Evolutionary conservation across 2,329 filamentous ascomycete species (phyloP).

Genomic region (Fusarium oligoseptatum): DNA sequence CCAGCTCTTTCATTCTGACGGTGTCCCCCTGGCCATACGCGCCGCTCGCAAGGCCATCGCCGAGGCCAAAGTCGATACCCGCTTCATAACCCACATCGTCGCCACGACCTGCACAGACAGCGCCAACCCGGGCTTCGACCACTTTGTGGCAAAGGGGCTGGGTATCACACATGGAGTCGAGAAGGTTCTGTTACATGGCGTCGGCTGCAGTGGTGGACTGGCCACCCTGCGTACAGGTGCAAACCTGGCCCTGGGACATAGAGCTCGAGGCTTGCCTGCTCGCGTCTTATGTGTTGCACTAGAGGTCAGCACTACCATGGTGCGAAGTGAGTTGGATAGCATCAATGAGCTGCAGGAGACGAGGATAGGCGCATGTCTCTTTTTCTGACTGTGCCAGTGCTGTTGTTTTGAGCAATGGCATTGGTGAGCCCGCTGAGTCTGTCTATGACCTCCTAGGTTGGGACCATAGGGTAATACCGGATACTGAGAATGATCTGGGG

Average conservation of each 20-base stretch:
- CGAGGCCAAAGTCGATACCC: conserved; percentile 64
- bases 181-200: conserved; percentile 74
- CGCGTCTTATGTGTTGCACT: conserved; percentile 75
- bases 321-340: conserved; percentile 75
- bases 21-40: conserved; percentile 68
- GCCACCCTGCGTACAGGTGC: conserved; percentile 73
- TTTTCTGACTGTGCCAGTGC: conserved; percentile 81
- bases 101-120: conserved; percentile 78
- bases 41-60: conserved; percentile 68
- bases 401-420: conserved; percentile 72
- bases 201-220: conserved; percentile 75
- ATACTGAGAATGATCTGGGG: conserved; percentile 72
- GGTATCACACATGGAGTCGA: conserved; percentile 71
- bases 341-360: conserved; percentile 70
- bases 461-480: conserved; percentile 73
- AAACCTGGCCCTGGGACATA: conserved; percentile 74
- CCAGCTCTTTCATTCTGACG: conserved; percentile 67
- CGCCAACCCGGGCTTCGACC: conserved; percentile 77
- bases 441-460: conserved; percentile 74
- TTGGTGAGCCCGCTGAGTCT: conserved; percentile 61
- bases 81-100: conserved; percentile 75
- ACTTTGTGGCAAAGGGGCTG: conserved; percentile 71
- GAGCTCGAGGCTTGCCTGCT: conserved; percentile 69
- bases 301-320: conserved; percentile 72
- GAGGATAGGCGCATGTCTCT: conserved; percentile 74